Conservation (phyloP, 163 green algal species). For the Scenedesmus sp. region DNA sequence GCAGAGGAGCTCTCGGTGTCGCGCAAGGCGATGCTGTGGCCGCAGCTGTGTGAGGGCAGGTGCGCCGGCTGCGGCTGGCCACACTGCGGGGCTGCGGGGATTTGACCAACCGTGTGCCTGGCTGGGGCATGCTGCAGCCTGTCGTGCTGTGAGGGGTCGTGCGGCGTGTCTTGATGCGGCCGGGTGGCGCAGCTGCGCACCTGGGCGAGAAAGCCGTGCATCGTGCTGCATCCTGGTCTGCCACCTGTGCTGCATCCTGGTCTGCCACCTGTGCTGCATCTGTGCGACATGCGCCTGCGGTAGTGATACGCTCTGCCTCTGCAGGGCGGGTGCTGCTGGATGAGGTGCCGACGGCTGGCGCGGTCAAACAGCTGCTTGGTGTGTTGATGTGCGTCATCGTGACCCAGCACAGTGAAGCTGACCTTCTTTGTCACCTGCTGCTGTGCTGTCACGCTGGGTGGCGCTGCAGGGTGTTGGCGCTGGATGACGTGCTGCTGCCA, state of each 20-base stretch:
- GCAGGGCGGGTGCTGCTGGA: not conserved
- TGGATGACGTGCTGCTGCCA: slow-evolving; percentile 18
- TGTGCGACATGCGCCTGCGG: not conserved
- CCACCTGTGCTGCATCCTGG: no score
- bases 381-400: not conserved
- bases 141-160: no score
- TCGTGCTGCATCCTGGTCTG: no score
- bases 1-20: not conserved
- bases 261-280: not conserved
- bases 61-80: no score
- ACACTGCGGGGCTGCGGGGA: no score
- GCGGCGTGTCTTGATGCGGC: no score
- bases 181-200: no score
- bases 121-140: no score
- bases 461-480: slow-evolving; percentile 22
- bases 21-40: not conserved
- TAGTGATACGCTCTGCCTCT: no score
- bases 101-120: no score
- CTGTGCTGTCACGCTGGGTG: not conserved
- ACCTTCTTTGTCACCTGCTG: not conserved
- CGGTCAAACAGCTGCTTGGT: not conserved
- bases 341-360: not conserved
- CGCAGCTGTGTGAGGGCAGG: not conserved
- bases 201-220: no score
- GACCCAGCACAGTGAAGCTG: not conserved